These are phyloP conservation scores for Alternaria panax DNA, from an alignment of 2,329 filamentous ascomycete genomes.

Conservation along the genomic window DNA sequence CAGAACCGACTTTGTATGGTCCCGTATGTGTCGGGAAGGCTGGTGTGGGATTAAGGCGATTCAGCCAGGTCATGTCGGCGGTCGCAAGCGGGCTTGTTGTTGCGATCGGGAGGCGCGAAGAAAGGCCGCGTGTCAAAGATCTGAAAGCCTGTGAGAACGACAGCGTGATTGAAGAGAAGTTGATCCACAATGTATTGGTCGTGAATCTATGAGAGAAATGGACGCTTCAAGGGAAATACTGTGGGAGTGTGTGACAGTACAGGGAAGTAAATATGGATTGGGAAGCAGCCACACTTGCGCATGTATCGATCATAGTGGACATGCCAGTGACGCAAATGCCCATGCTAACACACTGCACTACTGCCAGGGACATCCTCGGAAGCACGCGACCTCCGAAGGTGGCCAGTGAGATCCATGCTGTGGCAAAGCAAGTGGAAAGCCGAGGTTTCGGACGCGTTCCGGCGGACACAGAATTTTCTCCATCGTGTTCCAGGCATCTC, in stretches of 20 bases:
- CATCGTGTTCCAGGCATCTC: not conserved
- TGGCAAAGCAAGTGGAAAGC: slow-evolving; percentile 24
- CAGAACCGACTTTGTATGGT: slow-evolving; percentile 77
- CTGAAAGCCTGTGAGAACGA: slow-evolving; percentile 37
- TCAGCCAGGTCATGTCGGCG: slow-evolving; percentile 51
- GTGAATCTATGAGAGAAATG: not conserved
- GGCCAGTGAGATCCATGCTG: slow-evolving; percentile 26
- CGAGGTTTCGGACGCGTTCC: slow-evolving; percentile 30
- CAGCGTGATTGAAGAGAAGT: slow-evolving; percentile 29
- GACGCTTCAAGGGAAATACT: not conserved
- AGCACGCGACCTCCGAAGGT: slow-evolving; percentile 33
- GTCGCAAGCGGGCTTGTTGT: slow-evolving; percentile 14
- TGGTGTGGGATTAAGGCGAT: slow-evolving; percentile 70
- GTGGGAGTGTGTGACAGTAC: not conserved
- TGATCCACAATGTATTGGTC: not conserved
- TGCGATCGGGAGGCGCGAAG: slow-evolving; percentile 19
- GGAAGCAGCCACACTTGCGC: slow-evolving; percentile 1
- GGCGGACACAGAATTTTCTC: slow-evolving; percentile 9
- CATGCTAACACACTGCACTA: slow-evolving; percentile 28
- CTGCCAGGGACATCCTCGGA: slow-evolving; percentile 33
- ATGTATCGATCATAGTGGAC: slow-evolving; percentile 12
- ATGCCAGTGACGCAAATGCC: slow-evolving; percentile 35
- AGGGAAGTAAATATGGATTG: not conserved
- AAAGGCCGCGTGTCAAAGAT: slow-evolving; percentile 27
- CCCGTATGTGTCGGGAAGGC: slow-evolving; percentile 78